Evolutionary conservation across 257 asterid genomes (phyloP).

Genomic region (Fraxinus anomala): DNA sequence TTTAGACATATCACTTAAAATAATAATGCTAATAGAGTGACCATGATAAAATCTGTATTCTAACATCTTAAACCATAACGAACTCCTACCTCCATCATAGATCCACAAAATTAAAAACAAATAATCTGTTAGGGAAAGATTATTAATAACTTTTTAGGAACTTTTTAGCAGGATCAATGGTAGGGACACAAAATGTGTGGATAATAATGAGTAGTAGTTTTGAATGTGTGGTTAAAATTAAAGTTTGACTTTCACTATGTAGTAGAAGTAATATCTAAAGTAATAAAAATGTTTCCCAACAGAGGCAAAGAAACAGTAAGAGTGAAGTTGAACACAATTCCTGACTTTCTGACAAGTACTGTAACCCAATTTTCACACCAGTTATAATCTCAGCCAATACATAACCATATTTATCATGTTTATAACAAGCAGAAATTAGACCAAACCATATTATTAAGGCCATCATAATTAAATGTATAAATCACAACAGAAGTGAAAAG

Average conservation of each 20-base stretch:
- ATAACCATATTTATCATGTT: constrained; percentile 9
- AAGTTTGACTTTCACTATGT: background rate
- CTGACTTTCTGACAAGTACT: background rate
- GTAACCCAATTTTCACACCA: background rate
- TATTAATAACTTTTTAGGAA: too few species aligned
- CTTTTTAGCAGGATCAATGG: too few species aligned
- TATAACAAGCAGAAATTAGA: constrained; percentile 15
- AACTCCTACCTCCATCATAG: background rate
- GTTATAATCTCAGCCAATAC: background rate
- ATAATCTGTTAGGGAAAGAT: background rate
- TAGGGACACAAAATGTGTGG: too few species aligned
- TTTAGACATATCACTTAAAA: background rate
- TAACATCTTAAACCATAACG: constrained; percentile 2
- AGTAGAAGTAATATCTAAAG: background rate
- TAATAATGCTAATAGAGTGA: background rate
- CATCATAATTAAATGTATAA: background rate
- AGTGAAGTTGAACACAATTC: constrained; percentile 15
- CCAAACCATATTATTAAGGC: background rate
- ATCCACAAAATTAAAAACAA: background rate
- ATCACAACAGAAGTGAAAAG: constrained; percentile 6
- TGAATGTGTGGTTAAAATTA: background rate
- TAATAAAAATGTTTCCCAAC: too few species aligned
- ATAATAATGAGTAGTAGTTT: too few species aligned
- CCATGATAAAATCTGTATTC: background rate
- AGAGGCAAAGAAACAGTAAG: background rate